These are phyloP conservation scores for Heracleum sosnowskyi DNA, from an alignment of 129 eudicot genomes.

Conservation along the genomic window DNA sequence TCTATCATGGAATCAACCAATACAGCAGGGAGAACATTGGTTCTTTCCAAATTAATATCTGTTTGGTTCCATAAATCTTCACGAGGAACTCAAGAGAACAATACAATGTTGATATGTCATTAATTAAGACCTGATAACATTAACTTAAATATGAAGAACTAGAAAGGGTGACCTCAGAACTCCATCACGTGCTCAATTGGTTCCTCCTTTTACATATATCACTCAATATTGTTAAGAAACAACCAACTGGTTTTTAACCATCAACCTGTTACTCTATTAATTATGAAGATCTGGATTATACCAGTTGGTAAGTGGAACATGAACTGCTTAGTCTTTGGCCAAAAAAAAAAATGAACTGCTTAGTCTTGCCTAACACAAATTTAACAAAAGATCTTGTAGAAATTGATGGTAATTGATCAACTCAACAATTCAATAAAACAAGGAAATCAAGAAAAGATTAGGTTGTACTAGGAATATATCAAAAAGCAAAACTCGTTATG, in stretches of 20 bases:
- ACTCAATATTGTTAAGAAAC: not conserved
- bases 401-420: not conserved
- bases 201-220: not conserved
- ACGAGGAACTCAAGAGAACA: not conserved
- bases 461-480: not conserved
- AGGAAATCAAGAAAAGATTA: not conserved
- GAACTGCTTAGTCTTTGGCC: not conserved
- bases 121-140: not conserved
- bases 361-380: not conserved
- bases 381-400: not conserved
- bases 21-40: not conserved
- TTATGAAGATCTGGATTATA: not conserved
- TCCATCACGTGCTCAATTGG: not conserved
- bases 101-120: not conserved
- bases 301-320: not conserved
- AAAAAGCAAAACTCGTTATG: not conserved
- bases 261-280: not conserved
- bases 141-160: not conserved
- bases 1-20: not conserved
- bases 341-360: not conserved
- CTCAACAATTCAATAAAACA: not conserved
- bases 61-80: not conserved
- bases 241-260: not conserved
- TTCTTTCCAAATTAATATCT: not conserved
- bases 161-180: not conserved